Evolutionary conservation across 2,329 filamentous ascomycete species (phyloP).

Genomic region (Aurifilum marmelostoma): DNA sequence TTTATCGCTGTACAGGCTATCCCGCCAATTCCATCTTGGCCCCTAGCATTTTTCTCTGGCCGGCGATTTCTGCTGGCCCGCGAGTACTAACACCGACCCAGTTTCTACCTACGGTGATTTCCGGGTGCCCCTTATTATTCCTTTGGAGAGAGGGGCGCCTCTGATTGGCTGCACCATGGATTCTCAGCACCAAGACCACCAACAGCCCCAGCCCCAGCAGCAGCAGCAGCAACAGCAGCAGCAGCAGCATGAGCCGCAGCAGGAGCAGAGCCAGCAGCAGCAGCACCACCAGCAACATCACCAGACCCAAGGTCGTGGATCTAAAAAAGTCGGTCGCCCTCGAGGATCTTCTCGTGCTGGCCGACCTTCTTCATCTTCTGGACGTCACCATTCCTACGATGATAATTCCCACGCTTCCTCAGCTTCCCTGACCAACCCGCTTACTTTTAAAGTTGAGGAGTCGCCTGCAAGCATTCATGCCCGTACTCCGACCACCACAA

Average conservation of each 20-base stretch:
- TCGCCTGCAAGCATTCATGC: conserved; percentile 14
- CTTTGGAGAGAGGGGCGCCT: conserved; percentile 12
- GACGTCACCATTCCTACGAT: conserved; percentile 17
- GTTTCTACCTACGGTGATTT: conserved; percentile 5
- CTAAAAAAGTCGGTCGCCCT: conserved; percentile 21
- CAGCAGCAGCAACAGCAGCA: conserved; percentile 6
- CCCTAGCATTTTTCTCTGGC: not conserved
- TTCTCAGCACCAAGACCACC: conserved; percentile 25
- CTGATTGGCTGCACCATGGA: conserved; percentile 31
- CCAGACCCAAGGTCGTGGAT: conserved; percentile 18
- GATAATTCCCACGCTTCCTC: conserved; percentile 13
- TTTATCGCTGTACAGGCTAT: not conserved
- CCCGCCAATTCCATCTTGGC: not conserved
- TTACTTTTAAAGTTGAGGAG: conserved; percentile 24
- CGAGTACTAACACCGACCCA: conserved; percentile 4
- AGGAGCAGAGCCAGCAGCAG: not conserved
- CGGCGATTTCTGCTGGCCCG: not conserved
- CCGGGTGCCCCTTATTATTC: conserved; percentile 11
- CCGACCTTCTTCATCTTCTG: conserved; percentile 26
- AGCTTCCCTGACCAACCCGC: conserved; percentile 20
- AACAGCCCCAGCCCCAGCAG: conserved; percentile 14
- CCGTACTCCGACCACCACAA: conserved; percentile 20
- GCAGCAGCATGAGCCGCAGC: conserved; percentile 15
- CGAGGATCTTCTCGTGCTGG: conserved; percentile 27
- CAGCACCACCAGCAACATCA: conserved; percentile 2